These are phyloP conservation scores for Daldinia decipiens DNA, from an alignment of 495 filamentous ascomycete genomes.

Conservation along the genomic window DNA sequence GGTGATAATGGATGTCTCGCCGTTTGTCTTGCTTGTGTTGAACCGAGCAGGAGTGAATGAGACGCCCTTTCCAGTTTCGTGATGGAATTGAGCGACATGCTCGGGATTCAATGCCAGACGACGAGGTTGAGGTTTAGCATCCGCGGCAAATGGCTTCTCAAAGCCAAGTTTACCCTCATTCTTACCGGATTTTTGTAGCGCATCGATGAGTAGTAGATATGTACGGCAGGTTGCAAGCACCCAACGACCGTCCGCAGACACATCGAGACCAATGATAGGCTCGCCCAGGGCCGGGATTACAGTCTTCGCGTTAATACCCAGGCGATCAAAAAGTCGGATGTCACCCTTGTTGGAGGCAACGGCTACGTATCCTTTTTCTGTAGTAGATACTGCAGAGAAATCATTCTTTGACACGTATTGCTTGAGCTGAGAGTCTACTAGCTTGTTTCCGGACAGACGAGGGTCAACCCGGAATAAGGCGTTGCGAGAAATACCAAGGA, in stretches of 20 bases:
- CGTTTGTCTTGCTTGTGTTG: constrained; percentile 83
- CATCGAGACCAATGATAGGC: constrained; percentile 92
- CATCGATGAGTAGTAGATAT: constrained; percentile 92
- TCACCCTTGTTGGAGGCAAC: constrained; percentile 98
- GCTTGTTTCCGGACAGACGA: constrained; percentile 87
- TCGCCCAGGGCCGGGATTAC: constrained; percentile 96
- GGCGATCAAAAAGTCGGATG: constrained; percentile 93
- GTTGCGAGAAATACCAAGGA: constrained; percentile 90
- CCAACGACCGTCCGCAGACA: constrained; percentile 94
- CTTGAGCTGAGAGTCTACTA: constrained; percentile 91
- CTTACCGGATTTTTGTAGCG: constrained; percentile 90
- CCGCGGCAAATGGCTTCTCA: constrained; percentile 90
- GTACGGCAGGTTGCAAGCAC: constrained; percentile 93
- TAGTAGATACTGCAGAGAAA: constrained; percentile 93
- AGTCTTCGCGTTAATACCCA: constrained; percentile 97
- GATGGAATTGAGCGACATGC: constrained; percentile 95
- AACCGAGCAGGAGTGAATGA: constrained; percentile 92
- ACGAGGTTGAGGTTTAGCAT: constrained; percentile 91
- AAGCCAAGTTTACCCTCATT: constrained; percentile 98
- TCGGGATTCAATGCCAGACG: constrained; percentile 86
- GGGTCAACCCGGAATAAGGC: constrained; percentile 95
- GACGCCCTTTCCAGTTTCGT: constrained; percentile 87
- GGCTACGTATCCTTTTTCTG: constrained; percentile 94
- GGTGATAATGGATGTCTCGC: constrained; percentile 93
- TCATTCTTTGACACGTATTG: constrained; percentile 97